Evolutionary conservation across 306 rosid genomes (phyloP).

Genomic region (Vigna mungo): DNA sequence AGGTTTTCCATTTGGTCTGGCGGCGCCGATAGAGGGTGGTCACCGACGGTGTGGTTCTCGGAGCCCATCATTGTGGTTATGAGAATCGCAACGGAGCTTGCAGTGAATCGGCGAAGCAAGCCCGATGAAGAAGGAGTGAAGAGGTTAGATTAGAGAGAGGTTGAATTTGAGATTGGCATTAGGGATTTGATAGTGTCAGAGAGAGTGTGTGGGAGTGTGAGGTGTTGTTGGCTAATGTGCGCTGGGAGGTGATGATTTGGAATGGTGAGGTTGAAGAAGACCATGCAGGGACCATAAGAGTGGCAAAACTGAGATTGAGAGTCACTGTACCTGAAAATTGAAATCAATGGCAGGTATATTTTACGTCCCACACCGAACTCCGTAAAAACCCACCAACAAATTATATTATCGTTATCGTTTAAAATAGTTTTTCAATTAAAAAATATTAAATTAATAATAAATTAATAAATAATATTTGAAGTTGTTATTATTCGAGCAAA

Average conservation of each 20-base stretch:
- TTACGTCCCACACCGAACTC: not conserved
- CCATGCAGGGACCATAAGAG: slow-evolving; percentile 35
- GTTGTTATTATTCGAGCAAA: no score
- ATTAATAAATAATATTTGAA: no score
- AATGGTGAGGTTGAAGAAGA: slow-evolving; percentile 53
- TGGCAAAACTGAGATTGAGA: not conserved
- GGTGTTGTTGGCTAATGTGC: slow-evolving; percentile 38
- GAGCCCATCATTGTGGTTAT: slow-evolving; percentile 85
- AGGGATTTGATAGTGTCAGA: slow-evolving; percentile 13
- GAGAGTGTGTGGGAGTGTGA: not conserved
- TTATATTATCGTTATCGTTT: no score
- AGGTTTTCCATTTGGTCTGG: slow-evolving; percentile 68
- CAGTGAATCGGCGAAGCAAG: slow-evolving; percentile 26
- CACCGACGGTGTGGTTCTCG: slow-evolving; percentile 62
- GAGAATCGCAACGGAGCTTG: not conserved
- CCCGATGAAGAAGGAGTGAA: not conserved
- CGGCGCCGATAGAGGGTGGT: slow-evolving; percentile 54
- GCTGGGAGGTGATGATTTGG: slow-evolving; percentile 41
- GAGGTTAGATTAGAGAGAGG: not conserved
- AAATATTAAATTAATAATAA: no score
- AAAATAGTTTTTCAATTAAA: no score
- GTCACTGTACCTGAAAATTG: no score
- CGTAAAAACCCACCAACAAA: no score
- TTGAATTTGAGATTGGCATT: slow-evolving; percentile 42
- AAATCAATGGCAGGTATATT: no score